These are phyloP conservation scores for Coix lacrymajobi DNA, from an alignment of 176 grass and related monocot species.

Conservation along the genomic window DNA sequence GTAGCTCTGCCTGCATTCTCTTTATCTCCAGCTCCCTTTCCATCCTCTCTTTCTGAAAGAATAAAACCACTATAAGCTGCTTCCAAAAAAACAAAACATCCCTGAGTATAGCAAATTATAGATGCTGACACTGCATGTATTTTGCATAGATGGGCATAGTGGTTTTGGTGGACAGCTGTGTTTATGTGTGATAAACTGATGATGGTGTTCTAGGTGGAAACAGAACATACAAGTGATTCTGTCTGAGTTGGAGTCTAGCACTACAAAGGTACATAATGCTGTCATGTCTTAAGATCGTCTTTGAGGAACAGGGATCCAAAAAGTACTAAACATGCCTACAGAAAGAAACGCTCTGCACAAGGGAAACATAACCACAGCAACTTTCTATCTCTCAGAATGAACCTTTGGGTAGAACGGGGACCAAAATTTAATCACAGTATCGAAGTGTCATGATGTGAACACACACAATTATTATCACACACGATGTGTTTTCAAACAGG, in stretches of 20 bases:
- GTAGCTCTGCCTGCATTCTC: conserved; percentile 45
- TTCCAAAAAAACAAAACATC: neutral
- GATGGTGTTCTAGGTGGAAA: conserved; percentile 1
- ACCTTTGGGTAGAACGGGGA: neutral
- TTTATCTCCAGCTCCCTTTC: conserved; percentile 62
- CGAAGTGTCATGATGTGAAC: neutral
- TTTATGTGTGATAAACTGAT: neutral
- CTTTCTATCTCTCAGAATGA: neutral
- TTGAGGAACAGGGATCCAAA: neutral
- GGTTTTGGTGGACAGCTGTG: neutral
- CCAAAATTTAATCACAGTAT: neutral
- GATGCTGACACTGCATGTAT: neutral
- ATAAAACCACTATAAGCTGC: conserved; percentile 19
- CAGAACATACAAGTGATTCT: neutral
- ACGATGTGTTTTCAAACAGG: neutral
- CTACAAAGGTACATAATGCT: neutral
- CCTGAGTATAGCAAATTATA: neutral
- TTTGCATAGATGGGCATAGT: neutral
- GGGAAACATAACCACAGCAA: neutral
- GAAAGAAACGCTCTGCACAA: neutral
- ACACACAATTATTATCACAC: neutral
- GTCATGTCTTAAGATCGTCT: neutral
- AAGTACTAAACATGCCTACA: neutral
- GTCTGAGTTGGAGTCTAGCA: neutral
- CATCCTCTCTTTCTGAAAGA: conserved; percentile 59